Base-by-base conservation (phyloP, 805 yeast species). In the Ogataea paradorogensis region DNA sequence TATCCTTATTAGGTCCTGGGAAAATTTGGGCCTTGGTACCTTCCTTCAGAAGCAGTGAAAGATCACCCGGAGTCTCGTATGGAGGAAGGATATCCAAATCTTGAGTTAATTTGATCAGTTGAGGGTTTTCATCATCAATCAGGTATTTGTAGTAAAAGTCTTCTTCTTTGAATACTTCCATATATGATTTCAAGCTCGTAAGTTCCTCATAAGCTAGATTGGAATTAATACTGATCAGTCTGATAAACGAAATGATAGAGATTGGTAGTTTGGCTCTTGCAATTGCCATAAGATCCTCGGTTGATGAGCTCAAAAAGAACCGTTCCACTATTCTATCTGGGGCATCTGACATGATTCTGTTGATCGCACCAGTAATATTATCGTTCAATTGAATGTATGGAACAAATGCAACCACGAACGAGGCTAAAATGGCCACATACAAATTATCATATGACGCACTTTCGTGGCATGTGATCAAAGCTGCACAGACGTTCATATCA, bases 181-280 rank as follows among this genome's bases (percentile, higher is more conserved):
- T 80, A 54, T 78, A 88, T 0, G 95, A 77, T 30, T 68, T 66
- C 52, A 89, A 59, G 14, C 69, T 66, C 10, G 69, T 62, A 47
- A 89, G 66, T 46, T 83, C 85, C 39, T 73, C 75, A 42, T 74
- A 67, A 0, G 95, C 93, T 52, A 82, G 75, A 27, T 74, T 74
- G 0, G 83, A 79, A 50, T 84, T 84, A 21, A 80, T 72, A 8
- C 82, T 66, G 10, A 82, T 67, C 9, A 87, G 50, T 38, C 77
- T 71, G 27, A 88, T 60, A 42, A 81, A 79, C 1, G 91, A 81
- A 2, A 71, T 58, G 13, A 86, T 58, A 2, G 78, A 62, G 2
- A 72, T 55, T 0, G 98, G 98, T 45, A 86, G 74, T 53, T 90
- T 88, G 0, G 93, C 82, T 45, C 82, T 71, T 1, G 86, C 63